Base-by-base conservation (phyloP, 2,329 filamentous ascomycete species). In the Phoma herbarum region DNA sequence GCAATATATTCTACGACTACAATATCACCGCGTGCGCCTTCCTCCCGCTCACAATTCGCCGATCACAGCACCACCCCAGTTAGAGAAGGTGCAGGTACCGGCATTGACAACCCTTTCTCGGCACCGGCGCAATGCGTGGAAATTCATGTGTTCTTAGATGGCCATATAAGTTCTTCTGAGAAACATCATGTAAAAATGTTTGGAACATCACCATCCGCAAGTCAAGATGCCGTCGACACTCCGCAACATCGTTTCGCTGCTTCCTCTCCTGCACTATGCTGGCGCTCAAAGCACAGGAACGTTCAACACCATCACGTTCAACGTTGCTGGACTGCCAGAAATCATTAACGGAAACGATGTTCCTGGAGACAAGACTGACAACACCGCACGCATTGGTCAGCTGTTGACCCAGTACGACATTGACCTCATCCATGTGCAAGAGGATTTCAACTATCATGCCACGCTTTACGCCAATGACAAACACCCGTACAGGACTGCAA, bases 361-460 rank as follows among this genome's bases (percentile, higher is more conserved):
- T 2, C 82, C 85, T 2, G 87, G 88, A 22, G 84, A 88, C 73
- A 89, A 89, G 76, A 76, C 78, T 0, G 80, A 79, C 7, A 89
- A 89, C 72, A 80, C 86, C 1, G 77, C 77, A 10, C 72, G 76
- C 26, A 88, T 90, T 47, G 88, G 88, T 0, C 70, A 79, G 4
- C 79, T 83, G 51, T 85, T 90, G 65, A 77, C 83, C 5, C 63
- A 84, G 67, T 84, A 87, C 57, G 81, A 76, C 55, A 88, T 85
- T 75, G 85, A 88, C 63, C 76, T 90, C 26, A 86, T 90, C 69
- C 82, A 90, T 63, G 78, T 88, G 14, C 88, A 90, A 71, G 88
- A 90, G 79, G 86, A 90, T 71, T 90, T 90, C 80, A 88, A 88
- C 76, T 90, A 86, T 74, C 87, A 90, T 47, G 67, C 67, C 11